Conservation (phyloP, 2,329 filamentous ascomycete genomes). For the Onygenales sp. region DNA sequence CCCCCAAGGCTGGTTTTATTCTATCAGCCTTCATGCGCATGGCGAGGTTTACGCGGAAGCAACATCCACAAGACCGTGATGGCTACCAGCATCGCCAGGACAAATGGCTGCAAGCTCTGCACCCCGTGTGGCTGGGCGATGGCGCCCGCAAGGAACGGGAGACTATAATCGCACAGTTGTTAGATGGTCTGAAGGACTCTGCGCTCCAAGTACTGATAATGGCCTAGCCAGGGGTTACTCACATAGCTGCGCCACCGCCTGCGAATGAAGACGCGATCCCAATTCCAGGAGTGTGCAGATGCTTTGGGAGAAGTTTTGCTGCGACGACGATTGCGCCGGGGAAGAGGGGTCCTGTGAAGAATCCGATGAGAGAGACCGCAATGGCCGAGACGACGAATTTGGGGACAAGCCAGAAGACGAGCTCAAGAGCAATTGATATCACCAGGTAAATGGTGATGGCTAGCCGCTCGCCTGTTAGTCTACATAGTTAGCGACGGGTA, state of each 20-base stretch:
- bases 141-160: slow-evolving; percentile 35
- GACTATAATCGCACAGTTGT: neutral
- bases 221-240: slow-evolving; percentile 1
- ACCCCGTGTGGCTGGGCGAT: slow-evolving; percentile 46
- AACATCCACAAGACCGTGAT: neutral
- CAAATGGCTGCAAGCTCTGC: slow-evolving; percentile 49
- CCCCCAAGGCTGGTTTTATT: neutral
- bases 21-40: neutral
- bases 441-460: slow-evolving; percentile 55
- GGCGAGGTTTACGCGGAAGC: neutral
- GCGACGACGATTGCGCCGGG: slow-evolving; percentile 62
- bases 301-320: slow-evolving; percentile 61
- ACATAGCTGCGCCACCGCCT: slow-evolving; percentile 51
- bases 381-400: slow-evolving; percentile 63
- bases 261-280: slow-evolving; percentile 72
- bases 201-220: neutral
- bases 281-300: slow-evolving; percentile 67
- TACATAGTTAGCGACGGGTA: slow-evolving; percentile 31
- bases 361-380: slow-evolving; percentile 61
- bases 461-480: slow-evolving; percentile 60
- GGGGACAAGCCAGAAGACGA: slow-evolving; percentile 73
- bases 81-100: slow-evolving; percentile 43
- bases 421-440: slow-evolving; percentile 52
- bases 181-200: neutral
- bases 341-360: slow-evolving; percentile 72